Evolutionary conservation across 148 eudicot species (phyloP), one percentile per base, ranked within the genome.

Genomic region (Diospyros kaki): DNA sequence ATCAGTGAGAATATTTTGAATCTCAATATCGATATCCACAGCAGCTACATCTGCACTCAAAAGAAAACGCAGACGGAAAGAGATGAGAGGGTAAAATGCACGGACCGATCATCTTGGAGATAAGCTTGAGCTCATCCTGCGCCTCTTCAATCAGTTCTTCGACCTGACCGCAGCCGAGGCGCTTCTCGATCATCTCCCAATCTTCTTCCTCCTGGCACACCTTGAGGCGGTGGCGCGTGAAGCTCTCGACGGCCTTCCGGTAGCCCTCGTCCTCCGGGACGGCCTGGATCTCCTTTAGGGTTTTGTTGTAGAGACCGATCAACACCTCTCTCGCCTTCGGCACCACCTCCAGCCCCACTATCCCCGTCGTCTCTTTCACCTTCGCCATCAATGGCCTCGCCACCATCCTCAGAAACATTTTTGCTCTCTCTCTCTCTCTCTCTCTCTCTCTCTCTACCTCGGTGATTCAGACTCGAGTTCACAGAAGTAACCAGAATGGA

Each of bases 91-190:
- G 9, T 41, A 72, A 51, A 58, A 39, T 18, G 63, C 46, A 77
- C 82, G 46, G 0, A 93, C 98, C 98, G 75, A 80, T 85, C 94
- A 91, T 85, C 65, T 87, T 89, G 45, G 76, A 81, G 42, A 94
- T 84, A 78, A 94, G 97, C 68, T 81, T 90, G 73, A 94, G 93
- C 75, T 94, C 98, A 67, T 91, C 97, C 74, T 67, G 64, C 18
- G 98, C 97, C 66, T 91, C 98, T 79, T 94, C 97, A 66, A 94
- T 86, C 60, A 91, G 86, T 84, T 94, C 98, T 52, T 94, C 97
- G 61, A 94, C 95, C 85, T 94, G 97, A 55, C 98, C 97, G 52
- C 97, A 91, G 0, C 89, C 93, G 2, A 94, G 83, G 0, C 86
- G 85, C 76, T 86, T 88, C 84, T 92, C 97, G 73, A 94, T 92